Percentiles rank a stretch among this genome's conserved stretches.
phyloP scores from a whole-genome alignment of 768 basidiomycete genomes.

The Leccinum barrowsii region DNA sequence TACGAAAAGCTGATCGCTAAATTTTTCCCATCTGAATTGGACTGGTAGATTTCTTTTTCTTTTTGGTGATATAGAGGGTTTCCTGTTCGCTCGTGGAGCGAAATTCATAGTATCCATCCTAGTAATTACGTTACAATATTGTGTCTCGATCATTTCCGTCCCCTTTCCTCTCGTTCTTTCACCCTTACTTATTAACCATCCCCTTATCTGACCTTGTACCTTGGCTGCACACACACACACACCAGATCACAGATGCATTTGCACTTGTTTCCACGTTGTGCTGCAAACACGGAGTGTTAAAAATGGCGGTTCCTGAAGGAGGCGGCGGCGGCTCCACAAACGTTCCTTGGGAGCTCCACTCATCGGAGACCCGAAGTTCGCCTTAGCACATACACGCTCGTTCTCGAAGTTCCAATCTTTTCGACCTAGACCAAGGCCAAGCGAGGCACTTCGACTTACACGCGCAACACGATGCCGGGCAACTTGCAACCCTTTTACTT shows the following conservation, averaged over 20 bases:
- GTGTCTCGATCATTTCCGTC: background rate
- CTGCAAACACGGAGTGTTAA: constrained; percentile 18
- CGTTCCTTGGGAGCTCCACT: constrained; percentile 6
- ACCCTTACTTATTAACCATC: constrained; percentile 17
- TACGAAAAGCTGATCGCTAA: constrained; percentile 80
- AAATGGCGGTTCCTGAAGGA: constrained; percentile 1
- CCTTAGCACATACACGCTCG: background rate
- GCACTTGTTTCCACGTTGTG: background rate
- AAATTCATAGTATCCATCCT: constrained; percentile 2
- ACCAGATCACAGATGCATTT: background rate
- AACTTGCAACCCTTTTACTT: constrained; percentile 22
- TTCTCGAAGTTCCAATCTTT: background rate
- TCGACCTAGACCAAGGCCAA: background rate
- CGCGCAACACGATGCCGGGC: constrained; percentile 11
- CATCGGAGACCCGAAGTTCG: background rate
- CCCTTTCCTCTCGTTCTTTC: background rate
- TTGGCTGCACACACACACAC: background rate
- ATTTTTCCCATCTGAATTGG: constrained; percentile 77
- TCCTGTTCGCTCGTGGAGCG: constrained; percentile 1
- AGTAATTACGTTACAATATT: constrained; percentile 1
- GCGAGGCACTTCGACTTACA: background rate
- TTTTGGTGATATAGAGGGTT: constrained; percentile 7
- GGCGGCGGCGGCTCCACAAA: constrained; percentile 14
- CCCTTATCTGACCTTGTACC: background rate
- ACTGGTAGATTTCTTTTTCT: constrained; percentile 56